A percentile compares a stretch with the other conserved stretches of the same genome.
Conservation (phyloP, 768 basidiomycete species). For the Gloeopeniophorella convolvens region DNA sequence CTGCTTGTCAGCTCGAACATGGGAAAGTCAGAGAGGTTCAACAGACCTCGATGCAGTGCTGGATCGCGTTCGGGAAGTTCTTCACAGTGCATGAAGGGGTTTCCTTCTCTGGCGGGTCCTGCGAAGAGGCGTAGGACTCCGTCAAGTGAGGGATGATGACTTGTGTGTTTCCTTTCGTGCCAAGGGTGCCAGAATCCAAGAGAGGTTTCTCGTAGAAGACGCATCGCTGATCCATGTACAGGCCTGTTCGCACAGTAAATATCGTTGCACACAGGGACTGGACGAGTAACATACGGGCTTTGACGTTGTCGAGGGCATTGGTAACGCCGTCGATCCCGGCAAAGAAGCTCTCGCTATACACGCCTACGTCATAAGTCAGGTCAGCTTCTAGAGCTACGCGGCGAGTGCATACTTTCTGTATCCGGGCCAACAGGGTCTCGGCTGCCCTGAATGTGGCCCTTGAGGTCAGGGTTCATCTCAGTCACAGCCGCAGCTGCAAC, state of each 20-base stretch:
- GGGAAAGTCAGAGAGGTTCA: background rate
- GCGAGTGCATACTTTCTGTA: constrained; percentile 71
- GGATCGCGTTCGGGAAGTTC: constrained; percentile 97
- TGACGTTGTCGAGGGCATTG: constrained; percentile 94
- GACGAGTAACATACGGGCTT: constrained; percentile 64
- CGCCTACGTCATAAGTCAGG: constrained; percentile 41
- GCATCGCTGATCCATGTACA: constrained; percentile 98
- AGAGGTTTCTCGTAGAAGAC: constrained; percentile 95
- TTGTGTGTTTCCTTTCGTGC: constrained; percentile 97
- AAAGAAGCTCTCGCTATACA: constrained; percentile 89
- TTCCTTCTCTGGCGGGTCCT: constrained; percentile 98
- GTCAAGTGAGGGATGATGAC: constrained; percentile 91
- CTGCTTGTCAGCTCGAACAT: constrained; percentile 6
- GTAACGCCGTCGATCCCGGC: constrained; percentile 86
- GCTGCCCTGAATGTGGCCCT: constrained; percentile 77
- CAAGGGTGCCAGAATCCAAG: constrained; percentile 94
- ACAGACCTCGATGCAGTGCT: constrained; percentile 91
- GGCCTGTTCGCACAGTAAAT: constrained; percentile 40
- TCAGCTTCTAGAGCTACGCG: constrained; percentile 13
- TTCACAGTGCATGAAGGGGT: constrained; percentile 96
- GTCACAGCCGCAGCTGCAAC: constrained; percentile 86
- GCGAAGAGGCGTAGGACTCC: constrained; percentile 95
- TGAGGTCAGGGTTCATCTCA: constrained; percentile 92
- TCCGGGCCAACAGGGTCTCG: constrained; percentile 92
- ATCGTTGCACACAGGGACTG: constrained; percentile 1